phyloP scores from a whole-genome alignment of 805 yeast genomes.

The Suhomyces prunicola region DNA sequence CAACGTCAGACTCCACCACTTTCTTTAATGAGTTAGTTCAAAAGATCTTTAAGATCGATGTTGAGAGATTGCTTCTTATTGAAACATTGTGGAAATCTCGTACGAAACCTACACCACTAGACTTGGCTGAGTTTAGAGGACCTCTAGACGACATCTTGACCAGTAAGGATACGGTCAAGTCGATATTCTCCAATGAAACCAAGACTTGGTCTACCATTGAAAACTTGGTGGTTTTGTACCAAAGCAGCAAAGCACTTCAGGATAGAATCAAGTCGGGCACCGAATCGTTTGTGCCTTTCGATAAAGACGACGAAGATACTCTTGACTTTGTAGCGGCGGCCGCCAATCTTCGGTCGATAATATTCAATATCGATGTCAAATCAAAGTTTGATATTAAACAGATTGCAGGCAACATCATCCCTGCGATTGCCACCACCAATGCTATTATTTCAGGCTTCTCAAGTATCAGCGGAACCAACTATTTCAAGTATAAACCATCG shows the following conservation, averaged over 20 bases:
- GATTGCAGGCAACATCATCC: slow-evolving; percentile 96
- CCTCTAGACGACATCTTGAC: slow-evolving; percentile 17
- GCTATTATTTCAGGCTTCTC: slow-evolving; percentile 93
- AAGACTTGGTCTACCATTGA: slow-evolving; percentile 61
- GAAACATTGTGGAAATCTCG: slow-evolving; percentile 79
- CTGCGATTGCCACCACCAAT: slow-evolving; percentile 97
- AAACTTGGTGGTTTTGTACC: slow-evolving; percentile 56
- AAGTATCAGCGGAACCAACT: slow-evolving; percentile 65
- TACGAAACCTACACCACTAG: slow-evolving; percentile 63
- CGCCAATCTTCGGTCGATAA: slow-evolving; percentile 68
- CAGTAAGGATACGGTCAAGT: slow-evolving; percentile 4
- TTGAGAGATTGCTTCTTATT: slow-evolving; percentile 65
- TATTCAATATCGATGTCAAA: slow-evolving; percentile 68
- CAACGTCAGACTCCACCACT: slow-evolving; percentile 12
- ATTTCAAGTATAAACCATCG: slow-evolving; percentile 28
- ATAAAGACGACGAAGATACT: slow-evolving; percentile 93
- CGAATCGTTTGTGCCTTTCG: slow-evolving; percentile 59
- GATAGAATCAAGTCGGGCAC: slow-evolving; percentile 37
- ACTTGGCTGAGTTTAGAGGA: slow-evolving; percentile 19
- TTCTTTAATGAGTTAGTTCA: slow-evolving; percentile 46
- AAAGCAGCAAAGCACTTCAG: slow-evolving; percentile 49
- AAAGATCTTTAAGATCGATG: slow-evolving; percentile 71
- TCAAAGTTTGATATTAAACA: slow-evolving; percentile 86
- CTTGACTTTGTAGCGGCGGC: slow-evolving; percentile 84
- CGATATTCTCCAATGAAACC: slow-evolving; percentile 32